Evolutionary conservation across 2,329 filamentous ascomycete species (phyloP), one percentile per base, ranked within the genome.

Genomic region (Paraphaeosphaeria minitans): DNA sequence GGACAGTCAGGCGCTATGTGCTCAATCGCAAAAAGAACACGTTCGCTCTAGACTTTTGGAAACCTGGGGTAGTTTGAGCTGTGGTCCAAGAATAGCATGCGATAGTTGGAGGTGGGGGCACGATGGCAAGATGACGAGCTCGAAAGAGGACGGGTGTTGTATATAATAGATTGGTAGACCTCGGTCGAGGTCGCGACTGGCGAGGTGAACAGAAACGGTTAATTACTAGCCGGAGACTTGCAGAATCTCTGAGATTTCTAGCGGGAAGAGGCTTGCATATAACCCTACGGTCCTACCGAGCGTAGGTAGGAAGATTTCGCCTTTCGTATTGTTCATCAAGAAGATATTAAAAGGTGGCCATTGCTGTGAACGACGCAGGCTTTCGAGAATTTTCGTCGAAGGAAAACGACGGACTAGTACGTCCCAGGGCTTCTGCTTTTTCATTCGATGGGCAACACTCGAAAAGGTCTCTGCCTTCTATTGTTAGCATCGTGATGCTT

Each of bases 81-180:
- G 49, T 57, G 6, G 46, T 14, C 65, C 62, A 71, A 70, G 67
- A 71, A 71, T 71, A 73, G 71, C 45, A 63, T 39, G n/a, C 41
- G 43, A 58, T 33, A 31, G 57, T 55, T 33, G 53, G 50, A 53
- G 43, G 19, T 33, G 55, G 59, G 62, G 65, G 62, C 61, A 58
- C 64, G 61, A 68, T 62, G 54, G 51, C 55, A 60, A 59, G 53
- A 57, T 27, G 45, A 49, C 35, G 51, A 43, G 50, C 47, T 61
- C 29, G 45, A 57, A 56, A 62, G 56, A 62, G 63, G 59, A 58
- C 58, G 56, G 29, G 48, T 27, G 50, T 66, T 66, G 57, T 72
- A 73, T 74, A 72, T 68, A 67, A 67, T 73, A 74, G 48, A 74
- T 74, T 74, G 67, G 48, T 64, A 66, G 69, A 63, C 64, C 58